Conservation (phyloP, 2,329 filamentous ascomycete genomes). For the Metarhizium sp. region DNA sequence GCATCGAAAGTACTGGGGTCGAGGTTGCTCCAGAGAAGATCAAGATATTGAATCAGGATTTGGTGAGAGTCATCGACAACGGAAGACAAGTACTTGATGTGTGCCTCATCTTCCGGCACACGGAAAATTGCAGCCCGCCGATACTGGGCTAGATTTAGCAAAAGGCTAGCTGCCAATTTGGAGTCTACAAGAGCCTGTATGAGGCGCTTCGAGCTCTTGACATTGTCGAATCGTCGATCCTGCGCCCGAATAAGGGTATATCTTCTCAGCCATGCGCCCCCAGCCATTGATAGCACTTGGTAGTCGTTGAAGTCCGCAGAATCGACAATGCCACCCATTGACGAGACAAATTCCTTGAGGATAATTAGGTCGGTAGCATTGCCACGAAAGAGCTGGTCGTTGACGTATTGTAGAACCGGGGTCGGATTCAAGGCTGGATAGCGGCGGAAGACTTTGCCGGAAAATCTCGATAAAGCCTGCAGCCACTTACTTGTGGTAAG, state of each 20-base stretch:
- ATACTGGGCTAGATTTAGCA: constrained; percentile 88
- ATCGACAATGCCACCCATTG: constrained; percentile 89
- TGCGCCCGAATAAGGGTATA: constrained; percentile 73
- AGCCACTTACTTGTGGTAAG: constrained; percentile 85
- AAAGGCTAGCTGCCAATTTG: constrained; percentile 67
- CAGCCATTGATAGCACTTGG: constrained; percentile 81
- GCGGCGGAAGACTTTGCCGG: constrained; percentile 79
- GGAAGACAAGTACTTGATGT: constrained; percentile 81
- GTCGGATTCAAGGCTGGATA: constrained; percentile 77
- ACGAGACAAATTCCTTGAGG: constrained; percentile 77
- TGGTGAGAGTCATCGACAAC: constrained; percentile 86
- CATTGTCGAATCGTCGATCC: constrained; percentile 71
- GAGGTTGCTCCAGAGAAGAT: constrained; percentile 75
- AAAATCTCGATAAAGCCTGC: constrained; percentile 80
- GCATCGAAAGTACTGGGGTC: constrained; percentile 66
- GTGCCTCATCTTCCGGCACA: constrained; percentile 59
- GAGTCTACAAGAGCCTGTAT: constrained; percentile 71
- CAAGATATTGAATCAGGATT: constrained; percentile 78
- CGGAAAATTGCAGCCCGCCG: constrained; percentile 78
- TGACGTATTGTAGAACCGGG: constrained; percentile 83
- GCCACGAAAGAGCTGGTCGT: constrained; percentile 68
- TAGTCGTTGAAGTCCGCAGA: constrained; percentile 81
- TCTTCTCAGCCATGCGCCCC: constrained; percentile 67
- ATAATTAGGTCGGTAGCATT: constrained; percentile 89
- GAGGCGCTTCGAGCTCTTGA: constrained; percentile 67